Base-by-base conservation (phyloP, 768 basidiomycete genomes). In the Multifurca ochricompacta region DNA sequence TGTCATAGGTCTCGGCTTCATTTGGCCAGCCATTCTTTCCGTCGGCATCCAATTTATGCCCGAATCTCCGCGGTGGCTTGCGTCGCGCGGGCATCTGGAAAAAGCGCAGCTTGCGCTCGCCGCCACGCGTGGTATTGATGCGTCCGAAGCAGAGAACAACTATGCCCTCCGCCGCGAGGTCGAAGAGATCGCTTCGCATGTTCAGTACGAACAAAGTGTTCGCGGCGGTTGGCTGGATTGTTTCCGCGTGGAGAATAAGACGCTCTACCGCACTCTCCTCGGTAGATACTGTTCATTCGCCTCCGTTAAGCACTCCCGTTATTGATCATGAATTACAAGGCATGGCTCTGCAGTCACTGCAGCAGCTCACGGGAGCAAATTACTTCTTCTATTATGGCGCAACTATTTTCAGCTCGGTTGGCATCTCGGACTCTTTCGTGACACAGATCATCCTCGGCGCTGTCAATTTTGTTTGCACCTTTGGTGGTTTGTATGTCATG, bases 361-460 rank as follows among this genome's bases (percentile, higher is more conserved):
- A 88, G 64, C 85, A 88, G 65, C 75, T 87, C 32, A 87, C 82
- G 0, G 81, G 82, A 19, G 81, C 80, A 3, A 83, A 83, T 66
- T 83, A 81, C 64, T 83, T 83, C 69, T 82, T 82, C 70, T 84
- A 84, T 64, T 72, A 73, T 54, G 75, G 75, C 31, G 82, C 85
- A 1, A 83, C 83, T 0, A 70, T 85, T 51, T 86, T 88, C 71
- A 62, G 72, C 48, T 74, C 79, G 8, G 85, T 88, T 21, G 86
- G 86, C 23, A 77, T 87, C 58, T 45, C 66, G 7, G 83, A 88
- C 66, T 78, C 80, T 21, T 87, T 77, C 63, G 70, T 86, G 44
- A 81, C 81, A 1, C 87, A 90, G 60, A 83, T 87, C 59, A 87
- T 90, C 60, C 71, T 88, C 37, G 85, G 86, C 35, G 77, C 76